These are phyloP conservation scores for Agaricus subrufescens DNA, from an alignment of 768 basidiomycete species.

Conservation along the genomic window DNA sequence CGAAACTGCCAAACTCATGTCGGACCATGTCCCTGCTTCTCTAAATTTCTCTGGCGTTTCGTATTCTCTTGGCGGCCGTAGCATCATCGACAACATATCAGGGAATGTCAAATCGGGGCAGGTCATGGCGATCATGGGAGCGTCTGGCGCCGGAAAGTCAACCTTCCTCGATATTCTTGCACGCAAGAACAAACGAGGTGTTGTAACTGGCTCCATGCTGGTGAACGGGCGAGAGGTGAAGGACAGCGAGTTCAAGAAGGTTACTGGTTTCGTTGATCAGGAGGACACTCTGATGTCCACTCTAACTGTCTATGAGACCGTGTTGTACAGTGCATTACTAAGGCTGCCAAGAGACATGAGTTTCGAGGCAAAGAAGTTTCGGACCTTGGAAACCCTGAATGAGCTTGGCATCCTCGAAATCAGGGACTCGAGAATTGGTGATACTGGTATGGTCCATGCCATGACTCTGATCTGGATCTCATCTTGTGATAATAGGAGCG, in stretches of 20 bases:
- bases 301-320: constrained; percentile 96
- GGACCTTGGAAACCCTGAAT: constrained; percentile 94
- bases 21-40: constrained; percentile 90
- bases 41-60: constrained; percentile 87
- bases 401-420: constrained; percentile 93
- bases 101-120: constrained; percentile 87
- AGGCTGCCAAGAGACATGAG: constrained; percentile 94
- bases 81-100: constrained; percentile 76
- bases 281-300: constrained; percentile 98
- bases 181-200: constrained; percentile 80
- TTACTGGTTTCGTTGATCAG: constrained; percentile 96
- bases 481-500: constrained; percentile 42
- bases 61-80: constrained; percentile 63
- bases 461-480: background rate
- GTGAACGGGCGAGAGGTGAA: constrained; percentile 83
- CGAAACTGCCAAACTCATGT: constrained; percentile 82
- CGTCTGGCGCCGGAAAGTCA: constrained; percentile 94
- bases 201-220: constrained; percentile 66
- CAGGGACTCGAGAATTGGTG: constrained; percentile 86
- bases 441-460: constrained; percentile 55
- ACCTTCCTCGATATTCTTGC: constrained; percentile 96
- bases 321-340: constrained; percentile 88
- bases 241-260: constrained; percentile 72
- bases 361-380: constrained; percentile 87
- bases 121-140: constrained; percentile 94